Percentiles rank a stretch among this genome's conserved stretches.
phyloP scores from a whole-genome alignment of 495 filamentous ascomycete genomes.

The Penicillium subrubescens region DNA sequence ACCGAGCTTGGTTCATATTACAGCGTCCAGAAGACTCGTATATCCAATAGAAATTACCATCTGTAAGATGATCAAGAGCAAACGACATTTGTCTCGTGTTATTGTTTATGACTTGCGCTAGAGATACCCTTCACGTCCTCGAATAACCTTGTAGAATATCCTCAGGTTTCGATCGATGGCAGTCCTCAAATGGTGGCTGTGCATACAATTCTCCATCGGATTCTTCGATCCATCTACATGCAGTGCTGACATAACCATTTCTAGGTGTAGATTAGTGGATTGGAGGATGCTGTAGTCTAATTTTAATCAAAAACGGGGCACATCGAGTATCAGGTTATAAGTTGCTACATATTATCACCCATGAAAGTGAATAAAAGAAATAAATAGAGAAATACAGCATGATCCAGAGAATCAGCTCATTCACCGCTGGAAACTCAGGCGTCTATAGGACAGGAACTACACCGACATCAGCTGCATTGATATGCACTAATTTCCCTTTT shows the following conservation, averaged over 20 bases:
- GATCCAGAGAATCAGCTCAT: conserved; percentile 1
- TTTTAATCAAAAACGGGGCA: neutral
- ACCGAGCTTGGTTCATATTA: conserved; percentile 40
- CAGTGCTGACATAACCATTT: neutral
- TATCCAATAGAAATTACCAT: conserved; percentile 35
- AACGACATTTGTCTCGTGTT: neutral
- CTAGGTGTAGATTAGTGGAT: too few species aligned
- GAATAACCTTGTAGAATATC: neutral
- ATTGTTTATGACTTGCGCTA: neutral
- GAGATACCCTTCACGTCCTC: neutral
- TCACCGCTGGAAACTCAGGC: conserved; percentile 3
- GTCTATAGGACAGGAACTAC: neutral
- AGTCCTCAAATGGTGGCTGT: neutral
- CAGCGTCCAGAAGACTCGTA: conserved; percentile 31
- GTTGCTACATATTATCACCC: neutral
- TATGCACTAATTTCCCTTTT: neutral
- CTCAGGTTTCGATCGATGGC: neutral
- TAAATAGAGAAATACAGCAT: neutral
- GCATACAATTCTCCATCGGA: neutral
- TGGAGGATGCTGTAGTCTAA: too few species aligned
- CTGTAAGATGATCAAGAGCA: conserved; percentile 21
- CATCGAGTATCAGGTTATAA: neutral
- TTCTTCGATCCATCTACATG: neutral
- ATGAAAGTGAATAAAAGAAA: neutral
- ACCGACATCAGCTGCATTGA: conserved; percentile 4